Conservation (phyloP, 352 stramenopile species). For the Thraustochytrium sp. region DNA sequence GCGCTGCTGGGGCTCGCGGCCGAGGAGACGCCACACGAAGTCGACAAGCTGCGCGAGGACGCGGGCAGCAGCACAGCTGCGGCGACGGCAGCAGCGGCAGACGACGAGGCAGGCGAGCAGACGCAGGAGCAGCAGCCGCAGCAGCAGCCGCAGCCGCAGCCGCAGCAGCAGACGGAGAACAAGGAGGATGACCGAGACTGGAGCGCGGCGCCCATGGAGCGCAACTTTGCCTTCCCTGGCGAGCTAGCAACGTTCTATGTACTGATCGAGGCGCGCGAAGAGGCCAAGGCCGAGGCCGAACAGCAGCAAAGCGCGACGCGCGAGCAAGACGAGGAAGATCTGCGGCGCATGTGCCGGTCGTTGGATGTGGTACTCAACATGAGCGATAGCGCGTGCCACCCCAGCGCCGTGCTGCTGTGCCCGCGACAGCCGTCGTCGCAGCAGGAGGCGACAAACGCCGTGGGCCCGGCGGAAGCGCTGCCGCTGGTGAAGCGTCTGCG, state of each 20-base stretch:
- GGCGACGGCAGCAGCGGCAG: constrained; percentile 87
- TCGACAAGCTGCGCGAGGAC: constrained; percentile 81
- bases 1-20: constrained; percentile 92
- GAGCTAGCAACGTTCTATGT: constrained; percentile 26
- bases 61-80: constrained; percentile 89
- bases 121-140: not conserved
- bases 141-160: not conserved
- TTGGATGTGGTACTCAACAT: constrained; percentile 13
- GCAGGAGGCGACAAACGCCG: not conserved
- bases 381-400: not conserved
- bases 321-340: not conserved
- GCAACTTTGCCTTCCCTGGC: not conserved
- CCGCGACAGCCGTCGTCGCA: not conserved
- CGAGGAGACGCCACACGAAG: constrained; percentile 67
- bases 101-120: constrained; percentile 68
- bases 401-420: constrained; percentile 4
- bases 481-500: not conserved
- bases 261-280: not conserved
- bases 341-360: not conserved
- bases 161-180: not conserved
- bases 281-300: too few species aligned
- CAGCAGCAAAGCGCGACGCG: not conserved
- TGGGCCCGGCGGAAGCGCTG: not conserved
- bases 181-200: not conserved
- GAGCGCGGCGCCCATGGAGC: not conserved